phyloP scores from a whole-genome alignment of 2,329 filamentous ascomycete species.

The Alternaria incomplexa region DNA sequence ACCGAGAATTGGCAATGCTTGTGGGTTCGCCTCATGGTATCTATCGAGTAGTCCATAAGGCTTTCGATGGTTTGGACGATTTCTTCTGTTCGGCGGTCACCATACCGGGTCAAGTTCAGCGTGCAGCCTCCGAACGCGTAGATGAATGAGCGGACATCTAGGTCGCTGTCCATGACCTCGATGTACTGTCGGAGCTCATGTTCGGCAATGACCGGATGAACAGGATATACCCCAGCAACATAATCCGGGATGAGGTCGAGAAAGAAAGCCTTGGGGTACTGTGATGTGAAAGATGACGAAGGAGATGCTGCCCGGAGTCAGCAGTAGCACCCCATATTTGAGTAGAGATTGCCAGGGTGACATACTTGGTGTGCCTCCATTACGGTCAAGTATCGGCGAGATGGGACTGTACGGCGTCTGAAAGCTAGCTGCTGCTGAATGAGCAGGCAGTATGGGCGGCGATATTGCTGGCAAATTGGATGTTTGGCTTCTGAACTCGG shows the following conservation, averaged over 20 bases:
- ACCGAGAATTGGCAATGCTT: slow-evolving; percentile 52
- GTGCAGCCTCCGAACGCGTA: slow-evolving; percentile 56
- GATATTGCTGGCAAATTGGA: slow-evolving; percentile 21
- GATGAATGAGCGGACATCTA: slow-evolving; percentile 51
- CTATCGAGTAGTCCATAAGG: slow-evolving; percentile 45
- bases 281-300: slow-evolving; percentile 19
- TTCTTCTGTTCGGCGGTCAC: slow-evolving; percentile 39
- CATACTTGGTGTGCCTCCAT: slow-evolving; percentile 28
- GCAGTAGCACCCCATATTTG: slow-evolving; percentile 2
- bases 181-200: slow-evolving; percentile 48
- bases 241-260: slow-evolving; percentile 55
- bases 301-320: slow-evolving; percentile 22
- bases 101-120: slow-evolving; percentile 50
- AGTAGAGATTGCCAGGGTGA: not conserved
- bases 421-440: slow-evolving; percentile 13
- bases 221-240: slow-evolving; percentile 54
- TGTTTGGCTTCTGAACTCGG: slow-evolving; percentile 48
- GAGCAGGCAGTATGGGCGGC: slow-evolving; percentile 35
- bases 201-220: slow-evolving; percentile 55
- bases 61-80: slow-evolving; percentile 41
- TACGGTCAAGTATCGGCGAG: slow-evolving; percentile 21
- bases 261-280: slow-evolving; percentile 46
- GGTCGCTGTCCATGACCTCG: slow-evolving; percentile 47
- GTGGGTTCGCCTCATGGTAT: slow-evolving; percentile 46
- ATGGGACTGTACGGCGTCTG: slow-evolving; percentile 16